Conservation (phyloP, 2,329 filamentous ascomycete species). For the Parasarocladium wereldwijsianum region DNA sequence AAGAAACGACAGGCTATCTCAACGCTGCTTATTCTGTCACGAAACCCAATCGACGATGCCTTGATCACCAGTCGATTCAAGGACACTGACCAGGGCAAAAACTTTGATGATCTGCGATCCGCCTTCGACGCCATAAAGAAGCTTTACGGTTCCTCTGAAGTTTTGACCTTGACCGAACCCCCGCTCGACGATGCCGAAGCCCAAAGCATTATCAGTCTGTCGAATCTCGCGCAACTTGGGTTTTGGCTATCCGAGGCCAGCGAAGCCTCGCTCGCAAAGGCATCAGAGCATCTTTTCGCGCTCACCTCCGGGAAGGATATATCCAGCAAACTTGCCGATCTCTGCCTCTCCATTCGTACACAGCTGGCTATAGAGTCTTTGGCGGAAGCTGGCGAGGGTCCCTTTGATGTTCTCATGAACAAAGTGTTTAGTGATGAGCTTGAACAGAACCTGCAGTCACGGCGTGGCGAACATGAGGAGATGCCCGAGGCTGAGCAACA, state of each 20-base stretch:
- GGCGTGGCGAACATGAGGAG: constrained; percentile 17
- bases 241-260: constrained; percentile 15
- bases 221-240: constrained; percentile 33
- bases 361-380: constrained; percentile 37
- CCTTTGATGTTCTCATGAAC: constrained; percentile 35
- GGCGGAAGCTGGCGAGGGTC: constrained; percentile 31
- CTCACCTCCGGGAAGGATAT: constrained; percentile 27
- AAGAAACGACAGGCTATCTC: constrained; percentile 19
- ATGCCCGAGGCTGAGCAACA: constrained; percentile 19
- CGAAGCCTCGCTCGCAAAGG: constrained; percentile 2
- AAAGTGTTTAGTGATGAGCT: constrained; percentile 43
- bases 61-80: constrained; percentile 17
- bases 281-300: constrained; percentile 21
- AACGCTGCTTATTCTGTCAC: constrained; percentile 21
- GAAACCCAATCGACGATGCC: constrained; percentile 21
- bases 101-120: constrained; percentile 16
- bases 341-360: constrained; percentile 32
- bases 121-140: constrained; percentile 19
- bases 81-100: constrained; percentile 18
- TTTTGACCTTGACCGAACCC: constrained; percentile 20
- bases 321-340: constrained; percentile 23
- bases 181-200: constrained; percentile 17
- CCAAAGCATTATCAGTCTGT: constrained; percentile 25
- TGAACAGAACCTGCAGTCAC: constrained; percentile 27
- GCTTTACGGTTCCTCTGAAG: constrained; percentile 17